Conservation (phyloP, 2,329 filamentous ascomycete species). For the Leptographium procerum region DNA sequence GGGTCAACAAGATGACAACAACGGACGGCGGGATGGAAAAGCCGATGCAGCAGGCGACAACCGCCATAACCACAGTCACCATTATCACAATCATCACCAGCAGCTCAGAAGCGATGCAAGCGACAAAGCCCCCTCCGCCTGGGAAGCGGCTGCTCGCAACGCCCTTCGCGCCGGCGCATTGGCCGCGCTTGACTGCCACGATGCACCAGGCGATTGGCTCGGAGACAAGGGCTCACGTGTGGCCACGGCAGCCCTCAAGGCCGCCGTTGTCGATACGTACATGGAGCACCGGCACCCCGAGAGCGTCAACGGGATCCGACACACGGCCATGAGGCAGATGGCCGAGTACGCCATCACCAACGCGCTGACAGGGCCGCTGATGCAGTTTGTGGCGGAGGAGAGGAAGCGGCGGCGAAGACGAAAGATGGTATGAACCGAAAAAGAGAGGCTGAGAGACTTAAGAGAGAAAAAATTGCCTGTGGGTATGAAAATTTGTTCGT, state of each 20-base stretch:
- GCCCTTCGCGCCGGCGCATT: conserved; percentile 17
- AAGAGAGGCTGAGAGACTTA: not conserved
- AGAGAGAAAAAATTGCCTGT: not conserved
- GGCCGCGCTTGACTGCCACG: conserved; percentile 13
- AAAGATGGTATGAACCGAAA: not conserved
- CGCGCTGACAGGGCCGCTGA: conserved; percentile 13
- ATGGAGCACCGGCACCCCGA: conserved; percentile 13
- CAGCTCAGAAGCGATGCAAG: not conserved
- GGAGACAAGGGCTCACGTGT: conserved; percentile 16
- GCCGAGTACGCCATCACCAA: conserved; percentile 15
- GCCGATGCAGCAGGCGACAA: too few species aligned
- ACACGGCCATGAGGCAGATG: conserved; percentile 16
- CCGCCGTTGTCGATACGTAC: conserved; percentile 18
- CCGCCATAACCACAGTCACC: not conserved
- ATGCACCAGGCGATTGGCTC: conserved; percentile 14
- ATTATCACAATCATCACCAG: not conserved
- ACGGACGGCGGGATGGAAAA: not conserved
- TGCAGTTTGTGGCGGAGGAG: conserved; percentile 1
- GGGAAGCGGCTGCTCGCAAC: conserved; percentile 13
- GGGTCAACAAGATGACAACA: not conserved
- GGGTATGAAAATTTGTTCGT: not conserved
- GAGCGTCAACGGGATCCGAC: conserved; percentile 15
- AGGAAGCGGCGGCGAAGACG: not conserved
- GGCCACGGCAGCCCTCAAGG: conserved; percentile 17
- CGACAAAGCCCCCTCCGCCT: not conserved